A percentile compares a stretch with the other conserved stretches of the same genome.
Evolutionary conservation across 495 filamentous ascomycete genomes (phyloP).

Genomic region (Podospora appendiculata): DNA sequence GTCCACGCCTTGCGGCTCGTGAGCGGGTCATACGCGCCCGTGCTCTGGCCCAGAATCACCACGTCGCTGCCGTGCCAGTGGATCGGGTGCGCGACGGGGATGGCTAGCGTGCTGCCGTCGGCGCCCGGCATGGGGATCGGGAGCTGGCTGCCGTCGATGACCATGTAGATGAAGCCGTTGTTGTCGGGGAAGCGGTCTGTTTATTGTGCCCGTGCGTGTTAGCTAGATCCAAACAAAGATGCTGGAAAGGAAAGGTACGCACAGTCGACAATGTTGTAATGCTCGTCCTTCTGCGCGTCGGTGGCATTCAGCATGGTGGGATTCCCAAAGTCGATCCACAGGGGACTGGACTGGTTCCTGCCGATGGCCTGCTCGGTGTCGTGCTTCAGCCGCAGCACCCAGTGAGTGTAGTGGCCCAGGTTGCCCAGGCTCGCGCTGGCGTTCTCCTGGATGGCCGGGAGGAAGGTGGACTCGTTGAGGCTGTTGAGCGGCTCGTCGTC

Average conservation of each 20-base stretch:
- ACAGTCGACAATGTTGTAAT: not conserved
- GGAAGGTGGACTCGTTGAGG: not conserved
- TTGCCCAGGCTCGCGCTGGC: not conserved
- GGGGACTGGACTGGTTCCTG: not conserved
- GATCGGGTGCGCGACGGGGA: too few species aligned
- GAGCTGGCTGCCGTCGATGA: slow-evolving; percentile 5
- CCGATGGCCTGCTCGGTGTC: not conserved
- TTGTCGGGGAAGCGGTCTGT: not conserved
- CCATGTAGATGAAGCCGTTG: slow-evolving; percentile 1
- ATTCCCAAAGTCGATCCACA: slow-evolving; percentile 3
- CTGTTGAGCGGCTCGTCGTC: not conserved
- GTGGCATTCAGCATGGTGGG: slow-evolving; percentile 4
- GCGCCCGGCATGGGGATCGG: not conserved
- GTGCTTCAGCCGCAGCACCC: not conserved
- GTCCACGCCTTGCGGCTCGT: slow-evolving; percentile 19
- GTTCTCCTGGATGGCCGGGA: not conserved
- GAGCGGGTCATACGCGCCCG: slow-evolving; percentile 5
- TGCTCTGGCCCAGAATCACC: slow-evolving; percentile 39
- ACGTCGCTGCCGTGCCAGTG: slow-evolving; percentile 53
- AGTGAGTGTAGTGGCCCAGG: not conserved
- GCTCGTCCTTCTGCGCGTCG: not conserved
- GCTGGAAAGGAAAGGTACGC: not conserved
- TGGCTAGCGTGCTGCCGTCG: not conserved
- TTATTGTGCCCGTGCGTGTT: too few species aligned
- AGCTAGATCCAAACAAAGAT: too few species aligned